A percentile compares a stretch with the other conserved stretches of the same genome.
Conservation (phyloP, 345 rosid genomes). For the Euphorbia lathyris region DNA sequence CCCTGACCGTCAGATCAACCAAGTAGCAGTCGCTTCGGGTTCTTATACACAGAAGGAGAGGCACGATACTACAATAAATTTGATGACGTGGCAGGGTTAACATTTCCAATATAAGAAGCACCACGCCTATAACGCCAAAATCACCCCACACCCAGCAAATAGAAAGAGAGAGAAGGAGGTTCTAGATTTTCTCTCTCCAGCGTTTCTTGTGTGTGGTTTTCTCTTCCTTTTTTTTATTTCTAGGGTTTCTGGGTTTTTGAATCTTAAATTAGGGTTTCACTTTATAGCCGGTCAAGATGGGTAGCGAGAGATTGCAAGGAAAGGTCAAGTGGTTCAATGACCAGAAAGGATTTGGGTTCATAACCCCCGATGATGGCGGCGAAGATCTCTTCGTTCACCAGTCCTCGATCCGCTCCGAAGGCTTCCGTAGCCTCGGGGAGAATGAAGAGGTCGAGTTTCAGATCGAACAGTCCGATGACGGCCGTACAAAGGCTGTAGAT, state of each 20-base stretch:
- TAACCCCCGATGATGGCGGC: slow-evolving; percentile 29
- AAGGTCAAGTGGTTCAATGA: slow-evolving; percentile 37
- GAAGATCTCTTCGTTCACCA: slow-evolving; percentile 38
- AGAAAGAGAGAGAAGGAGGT: neutral
- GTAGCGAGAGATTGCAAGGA: slow-evolving; percentile 21
- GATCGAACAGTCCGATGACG: slow-evolving; percentile 22
- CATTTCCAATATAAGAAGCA: slow-evolving; percentile 9
- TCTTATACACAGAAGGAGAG: neutral
- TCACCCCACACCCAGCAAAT: neutral
- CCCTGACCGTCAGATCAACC: slow-evolving; percentile 23
- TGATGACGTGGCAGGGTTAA: slow-evolving; percentile 23
- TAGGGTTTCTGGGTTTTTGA: no score
- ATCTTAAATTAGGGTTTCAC: neutral
- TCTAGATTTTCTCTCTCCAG: neutral
- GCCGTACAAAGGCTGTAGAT: slow-evolving; percentile 74
- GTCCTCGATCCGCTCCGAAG: slow-evolving; percentile 30
- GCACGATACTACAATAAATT: neutral
- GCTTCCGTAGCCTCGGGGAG: slow-evolving; percentile 29
- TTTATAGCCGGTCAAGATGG: slow-evolving; percentile 2
- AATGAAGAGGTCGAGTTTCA: slow-evolving; percentile 31
- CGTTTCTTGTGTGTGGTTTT: neutral
- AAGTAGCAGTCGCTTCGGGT: slow-evolving; percentile 1
- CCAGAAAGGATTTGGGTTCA: slow-evolving; percentile 35
- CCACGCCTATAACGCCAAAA: neutral
- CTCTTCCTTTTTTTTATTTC: neutral